Conservation (phyloP, 345 rosid species). For the Gossypium thurberi region DNA sequence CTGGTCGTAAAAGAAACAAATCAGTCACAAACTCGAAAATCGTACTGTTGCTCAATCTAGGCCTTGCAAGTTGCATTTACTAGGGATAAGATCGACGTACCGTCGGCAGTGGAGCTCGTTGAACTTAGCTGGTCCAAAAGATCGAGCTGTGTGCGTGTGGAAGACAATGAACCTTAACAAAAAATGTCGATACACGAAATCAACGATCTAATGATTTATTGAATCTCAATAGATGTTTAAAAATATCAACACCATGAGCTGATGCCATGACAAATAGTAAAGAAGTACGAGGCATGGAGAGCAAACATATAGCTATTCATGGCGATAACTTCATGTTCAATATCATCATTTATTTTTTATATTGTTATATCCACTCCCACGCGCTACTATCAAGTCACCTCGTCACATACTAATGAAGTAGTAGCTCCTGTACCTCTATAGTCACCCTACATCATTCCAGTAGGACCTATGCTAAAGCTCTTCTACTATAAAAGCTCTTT, state of each 20-base stretch:
- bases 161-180: conserved; percentile 48
- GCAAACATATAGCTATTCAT: too few relatives aligned
- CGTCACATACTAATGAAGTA: too few relatives aligned
- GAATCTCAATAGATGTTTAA: not conserved
- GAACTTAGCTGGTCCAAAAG: conserved; percentile 71
- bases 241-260: not conserved
- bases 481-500: too few relatives aligned
- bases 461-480: too few relatives aligned
- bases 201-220: not conserved
- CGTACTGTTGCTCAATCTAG: not conserved
- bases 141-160: conserved; percentile 66
- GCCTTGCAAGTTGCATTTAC: not conserved
- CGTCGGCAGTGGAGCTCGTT: conserved; percentile 37
- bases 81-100: conserved; percentile 26
- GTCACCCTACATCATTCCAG: too few relatives aligned
- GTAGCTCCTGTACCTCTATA: too few relatives aligned
- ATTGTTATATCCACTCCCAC: too few relatives aligned
- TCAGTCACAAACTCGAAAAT: not conserved
- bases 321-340: too few relatives aligned
- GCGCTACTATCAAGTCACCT: too few relatives aligned
- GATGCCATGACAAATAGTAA: too few relatives aligned
- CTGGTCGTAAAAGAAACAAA: conserved; percentile 23
- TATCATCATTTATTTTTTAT: too few relatives aligned
- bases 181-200: not conserved
- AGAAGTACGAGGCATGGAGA: too few relatives aligned